phyloP scores from a whole-genome alignment of 257 asterid genomes.

The Ocimum tenuiflorum region DNA sequence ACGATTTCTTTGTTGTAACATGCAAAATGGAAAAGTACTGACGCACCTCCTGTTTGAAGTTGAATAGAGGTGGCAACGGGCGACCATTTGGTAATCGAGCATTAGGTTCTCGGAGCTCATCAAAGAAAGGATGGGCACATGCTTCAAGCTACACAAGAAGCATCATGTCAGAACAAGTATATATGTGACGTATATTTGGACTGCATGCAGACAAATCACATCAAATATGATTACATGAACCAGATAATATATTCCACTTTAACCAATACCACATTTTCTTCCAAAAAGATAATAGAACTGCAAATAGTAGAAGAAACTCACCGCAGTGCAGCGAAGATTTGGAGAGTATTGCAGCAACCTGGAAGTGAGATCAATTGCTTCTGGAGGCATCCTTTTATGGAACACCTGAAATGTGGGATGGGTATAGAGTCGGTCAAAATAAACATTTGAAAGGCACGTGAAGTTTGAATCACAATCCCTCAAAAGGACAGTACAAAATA shows the following conservation, averaged over 20 bases:
- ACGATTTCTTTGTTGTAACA: background rate
- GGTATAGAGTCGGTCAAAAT: background rate
- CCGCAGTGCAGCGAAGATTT: constrained; percentile 91
- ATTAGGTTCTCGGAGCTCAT: constrained; percentile 91
- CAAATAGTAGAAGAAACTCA: constrained; percentile 33
- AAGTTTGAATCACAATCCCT: background rate
- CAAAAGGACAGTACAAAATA: background rate
- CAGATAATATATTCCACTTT: background rate
- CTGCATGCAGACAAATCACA: background rate
- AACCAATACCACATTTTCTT: background rate
- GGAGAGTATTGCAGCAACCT: constrained; percentile 93
- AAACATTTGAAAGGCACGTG: background rate
- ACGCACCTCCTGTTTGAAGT: constrained; percentile 91
- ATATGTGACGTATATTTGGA: too few relatives aligned
- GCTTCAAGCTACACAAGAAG: constrained; percentile 76
- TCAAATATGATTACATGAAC: background rate
- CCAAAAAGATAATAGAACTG: background rate
- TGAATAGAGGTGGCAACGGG: constrained; percentile 77
- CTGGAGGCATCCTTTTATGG: constrained; percentile 93
- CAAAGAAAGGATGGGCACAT: constrained; percentile 87
- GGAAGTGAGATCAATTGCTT: constrained; percentile 93
- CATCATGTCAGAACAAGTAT: constrained; percentile 6
- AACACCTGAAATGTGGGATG: constrained; percentile 50
- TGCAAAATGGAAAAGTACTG: background rate
- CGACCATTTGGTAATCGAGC: constrained; percentile 79